Evolutionary conservation across 2,329 filamentous ascomycete genomes (phyloP).

Genomic region (Exserohilum rostratum): DNA sequence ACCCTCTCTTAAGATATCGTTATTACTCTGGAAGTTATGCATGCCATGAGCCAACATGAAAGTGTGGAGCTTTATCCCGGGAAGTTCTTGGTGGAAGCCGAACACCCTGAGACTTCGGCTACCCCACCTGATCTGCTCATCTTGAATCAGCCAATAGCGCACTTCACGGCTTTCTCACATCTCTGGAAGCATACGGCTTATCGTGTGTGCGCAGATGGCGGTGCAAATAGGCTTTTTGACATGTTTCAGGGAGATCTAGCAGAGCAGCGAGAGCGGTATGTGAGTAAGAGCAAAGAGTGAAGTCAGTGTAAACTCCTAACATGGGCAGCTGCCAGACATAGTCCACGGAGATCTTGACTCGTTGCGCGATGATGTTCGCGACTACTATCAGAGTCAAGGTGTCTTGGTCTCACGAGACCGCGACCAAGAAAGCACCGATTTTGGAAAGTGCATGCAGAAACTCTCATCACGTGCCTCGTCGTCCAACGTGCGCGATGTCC

Average conservation of each 20-base stretch:
- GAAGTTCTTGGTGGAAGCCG: constrained; percentile 33
- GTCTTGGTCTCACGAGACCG: constrained; percentile 70
- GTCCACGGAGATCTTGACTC: constrained; percentile 96
- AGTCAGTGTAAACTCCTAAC: constrained; percentile 16
- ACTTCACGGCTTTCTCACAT: constrained; percentile 57
- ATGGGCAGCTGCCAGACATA: constrained; percentile 54
- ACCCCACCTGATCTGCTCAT: constrained; percentile 49
- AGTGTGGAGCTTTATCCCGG: constrained; percentile 28
- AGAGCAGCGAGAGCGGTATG: constrained; percentile 35
- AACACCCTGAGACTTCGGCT: constrained; percentile 22
- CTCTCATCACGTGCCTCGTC: constrained; percentile 53
- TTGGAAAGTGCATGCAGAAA: constrained; percentile 76
- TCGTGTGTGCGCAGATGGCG: constrained; percentile 86
- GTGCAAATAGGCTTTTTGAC: constrained; percentile 76
- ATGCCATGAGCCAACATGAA: constrained; percentile 21
- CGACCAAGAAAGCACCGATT: constrained; percentile 92
- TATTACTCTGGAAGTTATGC: neutral
- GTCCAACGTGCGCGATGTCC: constrained; percentile 61
- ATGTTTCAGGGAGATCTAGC: constrained; percentile 46
- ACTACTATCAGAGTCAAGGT: constrained; percentile 68
- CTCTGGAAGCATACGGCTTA: constrained; percentile 63
- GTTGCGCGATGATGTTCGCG: constrained; percentile 64
- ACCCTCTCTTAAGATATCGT: neutral
- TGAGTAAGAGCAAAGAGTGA: constrained; percentile 23
- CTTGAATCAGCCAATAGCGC: constrained; percentile 53